Percentiles rank a stretch among this genome's conserved stretches.
Conservation (phyloP, 192 early-diverging fungal species). For the Podila verticillata region DNA sequence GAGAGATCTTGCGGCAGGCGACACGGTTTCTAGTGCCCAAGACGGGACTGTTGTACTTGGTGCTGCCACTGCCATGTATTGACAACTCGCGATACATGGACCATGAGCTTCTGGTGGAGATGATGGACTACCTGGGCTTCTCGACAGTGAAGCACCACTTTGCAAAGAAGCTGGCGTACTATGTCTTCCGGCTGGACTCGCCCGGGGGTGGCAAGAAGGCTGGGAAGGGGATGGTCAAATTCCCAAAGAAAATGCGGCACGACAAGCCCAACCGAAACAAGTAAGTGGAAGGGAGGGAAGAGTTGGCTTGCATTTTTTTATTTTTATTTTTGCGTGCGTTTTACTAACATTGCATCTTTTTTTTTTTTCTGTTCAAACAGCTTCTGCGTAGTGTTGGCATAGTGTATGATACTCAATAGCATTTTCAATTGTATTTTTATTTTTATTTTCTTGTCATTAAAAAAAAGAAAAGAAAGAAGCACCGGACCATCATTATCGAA, state of each 20-base stretch:
- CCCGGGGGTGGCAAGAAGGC: neutral
- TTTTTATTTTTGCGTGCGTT: too few relatives aligned
- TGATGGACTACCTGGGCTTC: slow-evolving; percentile 74
- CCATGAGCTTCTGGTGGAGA: slow-evolving; percentile 73
- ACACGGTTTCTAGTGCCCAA: slow-evolving; percentile 54
- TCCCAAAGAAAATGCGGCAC: slow-evolving; percentile 73
- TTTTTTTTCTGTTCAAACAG: neutral
- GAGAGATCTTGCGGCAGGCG: slow-evolving; percentile 71
- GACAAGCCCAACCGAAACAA: slow-evolving; percentile 59
- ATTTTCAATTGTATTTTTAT: neutral
- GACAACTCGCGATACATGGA: slow-evolving; percentile 87
- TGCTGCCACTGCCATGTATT: slow-evolving; percentile 85
- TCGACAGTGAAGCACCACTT: slow-evolving; percentile 64
- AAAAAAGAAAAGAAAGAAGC: too few relatives aligned
- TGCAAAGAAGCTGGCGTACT: slow-evolving; percentile 84
- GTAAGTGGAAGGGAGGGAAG: slow-evolving; percentile 36
- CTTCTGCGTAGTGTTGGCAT: neutral
- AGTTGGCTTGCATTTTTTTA: too few relatives aligned
- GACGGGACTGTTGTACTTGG: slow-evolving; percentile 75
- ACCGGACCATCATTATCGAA: too few relatives aligned
- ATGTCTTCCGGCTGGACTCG: slow-evolving; percentile 64
- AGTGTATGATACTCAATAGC: neutral
- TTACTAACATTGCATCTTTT: neutral
- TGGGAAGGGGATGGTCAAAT: slow-evolving; percentile 12
- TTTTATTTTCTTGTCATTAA: too few relatives aligned